These are phyloP conservation scores for Penicillium sp. DNA, from an alignment of 2,329 filamentous ascomycete genomes.

Conservation along the genomic window DNA sequence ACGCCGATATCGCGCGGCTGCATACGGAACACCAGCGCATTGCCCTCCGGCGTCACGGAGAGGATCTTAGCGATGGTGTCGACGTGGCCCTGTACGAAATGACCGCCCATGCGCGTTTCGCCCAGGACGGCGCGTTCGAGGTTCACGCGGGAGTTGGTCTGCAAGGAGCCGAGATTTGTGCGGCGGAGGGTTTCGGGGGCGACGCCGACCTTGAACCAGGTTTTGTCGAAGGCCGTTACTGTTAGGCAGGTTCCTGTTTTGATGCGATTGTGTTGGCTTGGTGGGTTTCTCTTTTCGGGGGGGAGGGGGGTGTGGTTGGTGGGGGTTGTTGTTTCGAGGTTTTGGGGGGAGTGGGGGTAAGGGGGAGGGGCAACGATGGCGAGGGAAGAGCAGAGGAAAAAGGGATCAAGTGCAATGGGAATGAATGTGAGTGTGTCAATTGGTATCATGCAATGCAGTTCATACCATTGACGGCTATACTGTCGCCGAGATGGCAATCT, in stretches of 20 bases:
- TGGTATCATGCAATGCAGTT: too few species aligned
- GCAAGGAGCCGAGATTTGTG: conserved; percentile 75
- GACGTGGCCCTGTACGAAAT: conserved; percentile 96
- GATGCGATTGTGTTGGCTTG: too few species aligned
- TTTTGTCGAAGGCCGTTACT: conserved; percentile 60
- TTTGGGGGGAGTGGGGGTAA: too few species aligned
- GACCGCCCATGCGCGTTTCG: conserved; percentile 89
- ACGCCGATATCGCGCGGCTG: conserved; percentile 60
- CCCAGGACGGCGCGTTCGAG: conserved; percentile 88
- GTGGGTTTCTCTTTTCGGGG: too few species aligned
- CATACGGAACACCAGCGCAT: conserved; percentile 80
- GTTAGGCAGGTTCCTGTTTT: conserved; percentile 84
- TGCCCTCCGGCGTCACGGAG: conserved; percentile 70
- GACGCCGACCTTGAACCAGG: conserved; percentile 78
- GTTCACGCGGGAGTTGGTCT: conserved; percentile 63
- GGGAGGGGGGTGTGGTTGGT: too few species aligned
- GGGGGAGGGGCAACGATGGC: too few species aligned
- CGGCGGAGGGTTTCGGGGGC: conserved; percentile 91
- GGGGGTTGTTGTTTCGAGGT: too few species aligned
- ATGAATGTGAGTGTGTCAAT: too few species aligned
- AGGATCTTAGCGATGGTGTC: conserved; percentile 75
- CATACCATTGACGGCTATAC: conserved; percentile 83
- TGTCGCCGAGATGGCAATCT: conserved; percentile 81
- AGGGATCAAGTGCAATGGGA: too few species aligned
- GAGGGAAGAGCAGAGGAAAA: too few species aligned